These are phyloP conservation scores for Umbelopsis isabellina DNA, from an alignment of 192 early-diverging fungal species.

Conservation along the genomic window DNA sequence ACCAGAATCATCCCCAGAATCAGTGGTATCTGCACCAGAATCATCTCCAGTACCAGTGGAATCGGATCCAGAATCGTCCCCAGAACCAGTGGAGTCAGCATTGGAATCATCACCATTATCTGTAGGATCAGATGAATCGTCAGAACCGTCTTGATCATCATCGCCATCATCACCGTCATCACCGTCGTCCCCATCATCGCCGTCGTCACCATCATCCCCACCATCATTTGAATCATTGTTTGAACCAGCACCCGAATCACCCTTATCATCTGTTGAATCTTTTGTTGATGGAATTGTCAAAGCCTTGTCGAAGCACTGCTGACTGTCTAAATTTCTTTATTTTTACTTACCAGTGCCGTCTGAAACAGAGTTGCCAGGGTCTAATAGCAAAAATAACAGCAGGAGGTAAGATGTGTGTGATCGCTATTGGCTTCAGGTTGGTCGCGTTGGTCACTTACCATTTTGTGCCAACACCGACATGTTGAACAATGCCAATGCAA, in stretches of 20 bases:
- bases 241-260: not conserved
- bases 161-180: too few species aligned
- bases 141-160: not conserved
- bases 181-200: too few species aligned
- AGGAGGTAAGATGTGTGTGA: not conserved
- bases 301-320: too few species aligned
- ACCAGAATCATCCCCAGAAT: not conserved
- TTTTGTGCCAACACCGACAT: not conserved
- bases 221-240: too few species aligned
- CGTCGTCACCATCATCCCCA: too few species aligned
- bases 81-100: not conserved
- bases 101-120: not conserved
- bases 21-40: not conserved
- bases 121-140: not conserved
- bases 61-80: not conserved
- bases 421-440: not conserved
- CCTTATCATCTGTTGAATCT: not conserved
- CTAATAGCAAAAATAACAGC: not conserved
- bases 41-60: not conserved
- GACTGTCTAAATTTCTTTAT: too few species aligned
- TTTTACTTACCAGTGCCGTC: too few species aligned
- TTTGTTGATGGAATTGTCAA: not conserved
- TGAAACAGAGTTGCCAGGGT: too few species aligned
- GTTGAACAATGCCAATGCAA: not conserved
- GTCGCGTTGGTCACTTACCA: conserved; percentile 8